Base-by-base conservation (phyloP, 345 rosid species). In the Gynandropsis gynandra region DNA sequence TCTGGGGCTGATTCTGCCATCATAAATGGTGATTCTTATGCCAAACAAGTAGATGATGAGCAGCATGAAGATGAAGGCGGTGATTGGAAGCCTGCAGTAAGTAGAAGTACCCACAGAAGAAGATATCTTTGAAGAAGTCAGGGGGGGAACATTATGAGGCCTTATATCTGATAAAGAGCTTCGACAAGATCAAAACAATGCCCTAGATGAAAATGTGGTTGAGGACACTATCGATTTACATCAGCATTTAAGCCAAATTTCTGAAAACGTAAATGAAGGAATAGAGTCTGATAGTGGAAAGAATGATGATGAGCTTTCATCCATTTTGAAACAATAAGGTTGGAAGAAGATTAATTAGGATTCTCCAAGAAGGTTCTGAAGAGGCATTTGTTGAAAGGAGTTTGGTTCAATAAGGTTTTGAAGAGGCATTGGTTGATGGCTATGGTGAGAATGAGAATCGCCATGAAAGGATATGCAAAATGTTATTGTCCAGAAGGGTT, bases 401-500 rank as follows among this genome's bases (percentile, higher is more conserved):
- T n/a, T n/a, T n/a, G n/a, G n/a, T n/a, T n/a, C n/a, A n/a, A n/a
- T n/a, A n/a, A n/a, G n/a, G n/a, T n/a, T n/a, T n/a, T n/a, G n/a
- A n/a, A n/a, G n/a, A n/a, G n/a, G n/a, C n/a, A n/a, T n/a, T n/a
- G n/a, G n/a, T n/a, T n/a, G n/a, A n/a, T n/a, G n/a, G n/a, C n/a
- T n/a, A 33, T 29, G 18, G 34, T 29, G 48, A 49, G 68, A 72
- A 55, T 12, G 69, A 65, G 50, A 48, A 45, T 34, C 61, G 59
- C 42, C 21, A 24, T 56, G 64, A 19, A 52, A 56, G 64, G 97
- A 97, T 1, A 87, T 87, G 97, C 97, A 92, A 71, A 92, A 92
- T 68, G 97, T 85, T 66, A 78, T 92, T 47, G 79, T 92, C 55
- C 98, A 85, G 78, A 85, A 87, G 85, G 98, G 97, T 16, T 80